phyloP scores from a whole-genome alignment of 495 filamentous ascomycete genomes.

The Mycothermus thermophilus region DNA sequence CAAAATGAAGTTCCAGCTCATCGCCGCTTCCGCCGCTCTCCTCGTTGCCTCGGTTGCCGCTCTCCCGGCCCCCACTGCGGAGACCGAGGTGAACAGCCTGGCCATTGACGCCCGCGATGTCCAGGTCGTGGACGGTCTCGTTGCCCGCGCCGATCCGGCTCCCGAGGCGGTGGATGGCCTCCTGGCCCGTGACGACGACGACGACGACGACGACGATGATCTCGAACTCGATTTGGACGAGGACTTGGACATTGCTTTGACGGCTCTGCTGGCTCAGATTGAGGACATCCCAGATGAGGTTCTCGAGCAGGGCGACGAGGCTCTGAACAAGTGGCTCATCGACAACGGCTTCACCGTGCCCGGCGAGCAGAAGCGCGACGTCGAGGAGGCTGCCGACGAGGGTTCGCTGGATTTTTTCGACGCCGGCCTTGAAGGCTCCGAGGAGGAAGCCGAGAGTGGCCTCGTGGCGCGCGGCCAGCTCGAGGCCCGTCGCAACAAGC shows the following conservation, averaged over 20 bases:
- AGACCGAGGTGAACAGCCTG: background rate
- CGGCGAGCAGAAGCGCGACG: slow-evolving; percentile 2
- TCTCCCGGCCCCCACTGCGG: slow-evolving; percentile 4
- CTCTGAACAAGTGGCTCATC: slow-evolving; percentile 8
- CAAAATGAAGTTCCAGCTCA: slow-evolving; percentile 16
- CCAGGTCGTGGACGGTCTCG: background rate
- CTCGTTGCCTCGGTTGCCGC: slow-evolving; percentile 1
- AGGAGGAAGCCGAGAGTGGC: background rate
- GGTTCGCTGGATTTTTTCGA: too few relatives aligned
- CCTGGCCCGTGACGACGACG: background rate
- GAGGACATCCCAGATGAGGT: slow-evolving; percentile 11
- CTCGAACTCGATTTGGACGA: too few relatives aligned
- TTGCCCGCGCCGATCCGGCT: background rate
- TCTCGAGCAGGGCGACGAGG: slow-evolving; percentile 11
- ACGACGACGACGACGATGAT: background rate
- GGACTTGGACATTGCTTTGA: slow-evolving; percentile 9
- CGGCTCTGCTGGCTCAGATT: slow-evolving; percentile 4
- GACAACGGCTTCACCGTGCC: slow-evolving; percentile 4
- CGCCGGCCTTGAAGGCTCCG: too few relatives aligned
- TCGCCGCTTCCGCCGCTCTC: slow-evolving; percentile 4
- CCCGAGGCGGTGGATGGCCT: background rate
- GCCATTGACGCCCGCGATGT: background rate
- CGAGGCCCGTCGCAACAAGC: slow-evolving; percentile 4
- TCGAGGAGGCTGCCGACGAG: background rate
- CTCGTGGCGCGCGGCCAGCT: slow-evolving; percentile 3